These are phyloP conservation scores for Didymella pomorum DNA, from an alignment of 2,329 filamentous ascomycete species.

Conservation along the genomic window DNA sequence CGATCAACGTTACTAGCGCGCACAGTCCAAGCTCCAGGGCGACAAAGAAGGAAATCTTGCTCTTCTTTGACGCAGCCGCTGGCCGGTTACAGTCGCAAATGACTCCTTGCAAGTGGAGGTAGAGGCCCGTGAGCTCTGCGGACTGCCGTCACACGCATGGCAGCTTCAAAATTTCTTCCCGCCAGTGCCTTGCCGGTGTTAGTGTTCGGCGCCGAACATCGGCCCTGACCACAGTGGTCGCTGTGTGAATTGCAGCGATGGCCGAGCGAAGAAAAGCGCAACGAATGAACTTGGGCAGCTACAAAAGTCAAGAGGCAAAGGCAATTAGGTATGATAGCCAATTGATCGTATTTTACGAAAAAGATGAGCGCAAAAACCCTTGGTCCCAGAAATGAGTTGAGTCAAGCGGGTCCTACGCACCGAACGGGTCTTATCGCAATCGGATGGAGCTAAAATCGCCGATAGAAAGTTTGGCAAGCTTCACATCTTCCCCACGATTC, in stretches of 20 bases:
- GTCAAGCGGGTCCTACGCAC: constrained; percentile 19
- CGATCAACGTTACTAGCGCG: constrained; percentile 19
- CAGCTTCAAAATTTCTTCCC: constrained; percentile 36
- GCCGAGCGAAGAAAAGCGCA: neutral
- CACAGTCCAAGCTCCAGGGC: constrained; percentile 7
- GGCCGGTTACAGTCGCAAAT: constrained; percentile 21
- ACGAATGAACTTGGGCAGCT: neutral
- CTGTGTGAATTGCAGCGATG: constrained; percentile 10
- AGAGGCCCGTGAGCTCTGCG: constrained; percentile 19
- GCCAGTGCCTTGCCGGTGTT: constrained; percentile 29
- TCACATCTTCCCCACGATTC: constrained; percentile 44
- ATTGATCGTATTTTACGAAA: neutral
- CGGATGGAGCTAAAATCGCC: constrained; percentile 39
- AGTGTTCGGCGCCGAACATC: constrained; percentile 31
- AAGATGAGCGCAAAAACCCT: constrained; percentile 3
- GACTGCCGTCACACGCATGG: constrained; percentile 19
- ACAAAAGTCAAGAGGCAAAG: neutral
- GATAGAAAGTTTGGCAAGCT: constrained; percentile 46
- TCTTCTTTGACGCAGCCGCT: constrained; percentile 15
- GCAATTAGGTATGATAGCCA: neutral
- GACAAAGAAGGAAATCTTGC: constrained; percentile 16
- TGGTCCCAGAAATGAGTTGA: constrained; percentile 12
- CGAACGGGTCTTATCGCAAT: constrained; percentile 32
- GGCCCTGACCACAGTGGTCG: constrained; percentile 20
- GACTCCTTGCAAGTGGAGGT: constrained; percentile 17